Conservation (phyloP, 257 asterid species). For the Nicotiana obtusifolia region DNA sequence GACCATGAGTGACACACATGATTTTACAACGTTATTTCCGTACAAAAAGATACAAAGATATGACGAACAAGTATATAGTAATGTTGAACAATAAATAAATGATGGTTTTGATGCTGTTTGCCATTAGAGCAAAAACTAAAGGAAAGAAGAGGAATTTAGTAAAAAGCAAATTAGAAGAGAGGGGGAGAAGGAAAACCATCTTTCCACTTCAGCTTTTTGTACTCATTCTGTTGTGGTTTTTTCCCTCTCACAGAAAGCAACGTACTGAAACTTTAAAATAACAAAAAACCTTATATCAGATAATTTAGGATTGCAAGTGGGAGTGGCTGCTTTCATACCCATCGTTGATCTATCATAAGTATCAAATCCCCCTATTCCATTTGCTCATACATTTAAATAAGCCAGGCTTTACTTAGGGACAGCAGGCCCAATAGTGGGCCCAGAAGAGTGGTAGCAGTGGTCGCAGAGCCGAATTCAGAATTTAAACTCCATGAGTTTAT, state of each 20-base stretch:
- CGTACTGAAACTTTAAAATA: conserved; percentile 13
- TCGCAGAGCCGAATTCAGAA: too few species aligned
- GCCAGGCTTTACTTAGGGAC: not conserved
- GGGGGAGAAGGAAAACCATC: not conserved
- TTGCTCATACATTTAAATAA: not conserved
- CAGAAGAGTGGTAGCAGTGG: not conserved
- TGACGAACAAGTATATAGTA: not conserved
- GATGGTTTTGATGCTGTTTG: conserved; percentile 1
- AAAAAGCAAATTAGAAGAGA: not conserved
- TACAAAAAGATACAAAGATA: not conserved
- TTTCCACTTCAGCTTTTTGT: conserved; percentile 20
- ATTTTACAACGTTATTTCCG: not conserved
- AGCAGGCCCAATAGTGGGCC: not conserved
- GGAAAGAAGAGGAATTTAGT: not conserved
- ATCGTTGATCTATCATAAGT: conserved; percentile 7
- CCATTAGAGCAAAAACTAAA: conserved; percentile 3
- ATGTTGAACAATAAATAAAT: not conserved
- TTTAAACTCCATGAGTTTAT: too few species aligned
- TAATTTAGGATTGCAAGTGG: conserved; percentile 13
- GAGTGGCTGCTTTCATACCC: conserved; percentile 8
- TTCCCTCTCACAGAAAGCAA: conserved; percentile 15
- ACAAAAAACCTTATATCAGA: not conserved
- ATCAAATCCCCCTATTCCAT: not conserved
- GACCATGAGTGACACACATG: not conserved
- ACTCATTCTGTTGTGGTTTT: conserved; percentile 12